These are phyloP conservation scores for Emergomyces orientalis DNA, from an alignment of 2,329 filamentous ascomycete species.

Conservation along the genomic window DNA sequence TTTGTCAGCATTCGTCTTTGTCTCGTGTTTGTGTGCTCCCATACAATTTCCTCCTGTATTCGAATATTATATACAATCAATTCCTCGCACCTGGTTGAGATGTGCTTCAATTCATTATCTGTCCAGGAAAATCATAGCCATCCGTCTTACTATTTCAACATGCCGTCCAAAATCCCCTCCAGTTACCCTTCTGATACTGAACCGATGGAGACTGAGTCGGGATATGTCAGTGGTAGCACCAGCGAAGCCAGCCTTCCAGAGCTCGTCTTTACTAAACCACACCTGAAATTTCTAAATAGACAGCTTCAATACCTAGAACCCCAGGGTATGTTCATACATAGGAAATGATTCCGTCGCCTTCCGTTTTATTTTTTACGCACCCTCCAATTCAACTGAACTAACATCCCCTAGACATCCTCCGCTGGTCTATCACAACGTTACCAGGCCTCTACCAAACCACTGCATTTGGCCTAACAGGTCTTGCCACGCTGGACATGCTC, in stretches of 20 bases:
- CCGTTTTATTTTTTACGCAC: no score
- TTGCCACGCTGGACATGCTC: conserved; percentile 67
- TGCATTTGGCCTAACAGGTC: conserved; percentile 70
- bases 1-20: conserved; percentile 1
- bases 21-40: neutral
- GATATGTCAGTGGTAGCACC: conserved; percentile 65
- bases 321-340: conserved; percentile 44
- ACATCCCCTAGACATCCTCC: conserved; percentile 60
- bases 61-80: neutral
- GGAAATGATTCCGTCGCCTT: no score
- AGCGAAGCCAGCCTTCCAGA: conserved; percentile 58
- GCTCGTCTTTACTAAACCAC: conserved; percentile 75
- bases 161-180: conserved; percentile 28
- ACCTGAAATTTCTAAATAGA: conserved; percentile 82
- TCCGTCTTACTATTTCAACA: neutral
- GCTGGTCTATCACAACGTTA: conserved; percentile 84
- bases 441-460: conserved; percentile 83
- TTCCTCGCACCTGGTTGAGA: conserved; percentile 2
- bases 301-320: conserved; percentile 82
- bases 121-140: neutral
- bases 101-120: conserved; percentile 1
- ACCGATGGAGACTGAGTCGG: conserved; percentile 56
- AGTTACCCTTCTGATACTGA: conserved; percentile 32
- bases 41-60: neutral
- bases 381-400: neutral